These are phyloP conservation scores for Tagetes erecta DNA, from an alignment of 129 eudicot species.

Conservation along the genomic window DNA sequence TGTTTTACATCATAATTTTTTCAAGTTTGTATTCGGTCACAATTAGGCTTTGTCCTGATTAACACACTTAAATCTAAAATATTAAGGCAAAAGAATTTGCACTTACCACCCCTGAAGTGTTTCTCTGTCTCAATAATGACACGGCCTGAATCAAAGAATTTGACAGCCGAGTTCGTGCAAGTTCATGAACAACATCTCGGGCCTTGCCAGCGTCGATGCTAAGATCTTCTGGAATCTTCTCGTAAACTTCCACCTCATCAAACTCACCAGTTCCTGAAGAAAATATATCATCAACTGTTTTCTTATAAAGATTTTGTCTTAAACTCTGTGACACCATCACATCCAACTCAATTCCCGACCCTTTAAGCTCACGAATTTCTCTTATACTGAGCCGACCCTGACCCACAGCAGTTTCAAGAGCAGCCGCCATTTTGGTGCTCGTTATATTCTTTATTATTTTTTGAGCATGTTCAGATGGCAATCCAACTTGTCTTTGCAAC, in stretches of 20 bases:
- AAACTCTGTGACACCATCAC: conserved; percentile 70
- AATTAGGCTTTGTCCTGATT: neutral
- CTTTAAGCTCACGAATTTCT: conserved; percentile 82
- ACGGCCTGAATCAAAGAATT: conserved; percentile 80
- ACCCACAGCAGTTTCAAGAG: conserved; percentile 80
- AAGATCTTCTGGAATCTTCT: conserved; percentile 86
- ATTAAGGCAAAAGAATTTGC: neutral
- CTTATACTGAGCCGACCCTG: conserved; percentile 75
- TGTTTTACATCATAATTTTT: too few species aligned
- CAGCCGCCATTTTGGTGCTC: conserved; percentile 75
- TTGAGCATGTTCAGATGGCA: conserved; percentile 83
- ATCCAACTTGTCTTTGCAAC: conserved; percentile 71
- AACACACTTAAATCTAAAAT: neutral
- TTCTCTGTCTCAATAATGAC: conserved; percentile 77
- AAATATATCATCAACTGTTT: conserved; percentile 71
- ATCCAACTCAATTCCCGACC: conserved; percentile 69
- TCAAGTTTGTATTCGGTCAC: neutral
- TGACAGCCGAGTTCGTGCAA: conserved; percentile 62
- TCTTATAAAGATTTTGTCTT: conserved; percentile 71
- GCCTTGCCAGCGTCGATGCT: conserved; percentile 66
- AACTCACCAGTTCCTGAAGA: conserved; percentile 98
- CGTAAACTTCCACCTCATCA: conserved; percentile 78
- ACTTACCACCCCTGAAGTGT: conserved; percentile 83
- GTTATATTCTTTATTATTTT: conserved; percentile 79
- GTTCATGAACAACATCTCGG: conserved; percentile 64